Percentiles rank a stretch among this genome's conserved stretches.
phyloP scores from a whole-genome alignment of 192 early-diverging fungal species.

The Glomus cerebriforme region DNA sequence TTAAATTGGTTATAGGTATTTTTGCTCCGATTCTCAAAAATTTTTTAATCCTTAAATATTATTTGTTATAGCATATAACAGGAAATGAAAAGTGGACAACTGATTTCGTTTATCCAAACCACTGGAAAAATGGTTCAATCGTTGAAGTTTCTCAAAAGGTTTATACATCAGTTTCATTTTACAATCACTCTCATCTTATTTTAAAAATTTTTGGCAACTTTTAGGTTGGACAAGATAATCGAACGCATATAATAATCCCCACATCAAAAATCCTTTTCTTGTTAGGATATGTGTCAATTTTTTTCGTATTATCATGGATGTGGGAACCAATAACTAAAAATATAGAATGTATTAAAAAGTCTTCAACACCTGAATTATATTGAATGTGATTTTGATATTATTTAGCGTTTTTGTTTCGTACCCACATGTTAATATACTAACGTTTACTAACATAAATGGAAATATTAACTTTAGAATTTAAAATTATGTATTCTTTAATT shows the following conservation, averaged over 20 bases:
- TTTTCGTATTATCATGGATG: neutral
- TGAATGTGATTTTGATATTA: neutral
- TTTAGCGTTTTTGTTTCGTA: neutral
- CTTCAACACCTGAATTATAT: neutral
- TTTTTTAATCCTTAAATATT: neutral
- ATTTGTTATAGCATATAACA: neutral
- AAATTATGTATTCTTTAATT: neutral
- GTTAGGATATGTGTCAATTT: neutral
- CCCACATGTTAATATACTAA: neutral
- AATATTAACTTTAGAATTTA: neutral
- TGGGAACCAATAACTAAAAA: neutral
- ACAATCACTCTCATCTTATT: neutral
- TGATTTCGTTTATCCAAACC: neutral
- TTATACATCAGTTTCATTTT: neutral
- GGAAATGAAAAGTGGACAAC: neutral
- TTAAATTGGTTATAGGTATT: neutral
- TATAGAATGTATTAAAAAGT: neutral
- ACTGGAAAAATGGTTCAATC: neutral
- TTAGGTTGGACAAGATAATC: neutral
- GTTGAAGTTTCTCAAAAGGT: neutral
- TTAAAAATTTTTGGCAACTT: neutral
- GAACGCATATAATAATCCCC: neutral
- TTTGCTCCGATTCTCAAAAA: neutral
- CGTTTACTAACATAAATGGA: neutral
- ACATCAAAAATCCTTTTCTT: neutral